Base-by-base conservation (phyloP, 2,329 filamentous ascomycete genomes). In the Sclerotinia subarctica region DNA sequence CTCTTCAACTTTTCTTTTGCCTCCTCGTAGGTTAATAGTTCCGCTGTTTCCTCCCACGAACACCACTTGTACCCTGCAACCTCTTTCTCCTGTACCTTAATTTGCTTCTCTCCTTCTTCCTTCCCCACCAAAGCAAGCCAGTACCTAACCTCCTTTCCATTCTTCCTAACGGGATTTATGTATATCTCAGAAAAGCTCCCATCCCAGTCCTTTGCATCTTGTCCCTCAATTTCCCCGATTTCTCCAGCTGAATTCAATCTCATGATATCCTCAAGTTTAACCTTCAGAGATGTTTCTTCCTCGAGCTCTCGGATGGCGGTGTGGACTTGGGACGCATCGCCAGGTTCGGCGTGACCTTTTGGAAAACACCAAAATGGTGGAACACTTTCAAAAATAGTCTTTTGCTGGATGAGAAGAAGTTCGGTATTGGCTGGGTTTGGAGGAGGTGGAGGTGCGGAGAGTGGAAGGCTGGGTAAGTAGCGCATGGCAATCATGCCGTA, bases 401-500 rank as follows among this genome's bases (percentile, higher is more conserved):
- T 70, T 62, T 72, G 70, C 3, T 59, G 54, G 58, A 73, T 72
- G 64, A 73, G 69, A 29, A 73, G 69, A 54, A 72, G 49, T 66
- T 72, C 56, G 6, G 69, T 69, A 24, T 68, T 73, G n/a, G 42
- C 52, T 21, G 67, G 62, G 46, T 59, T 62, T 10, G 60, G 65
- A 26, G 35, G 44, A 24, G 52, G 67, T 26, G 42, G 64, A 13
- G 67, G 67, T 38, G 35, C 38, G 21, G 64, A 42, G 19, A 38
- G 21, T n/a, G 24, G 1, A 7, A 69, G 51, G 49, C 26, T 8
- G 11, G 70, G 60, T 57, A 56, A n/a, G 57, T 64, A 66, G 44
- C 69, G 68, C n/a, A 70, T 52, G 29, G 70, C 19, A 21, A 73
- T 69, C 19, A 73, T 69, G n/a, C 70, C 71, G 63, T 71, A 72